Base-by-base conservation (phyloP, 176 grass and related monocot genomes). In the Zoysia pacifica region DNA sequence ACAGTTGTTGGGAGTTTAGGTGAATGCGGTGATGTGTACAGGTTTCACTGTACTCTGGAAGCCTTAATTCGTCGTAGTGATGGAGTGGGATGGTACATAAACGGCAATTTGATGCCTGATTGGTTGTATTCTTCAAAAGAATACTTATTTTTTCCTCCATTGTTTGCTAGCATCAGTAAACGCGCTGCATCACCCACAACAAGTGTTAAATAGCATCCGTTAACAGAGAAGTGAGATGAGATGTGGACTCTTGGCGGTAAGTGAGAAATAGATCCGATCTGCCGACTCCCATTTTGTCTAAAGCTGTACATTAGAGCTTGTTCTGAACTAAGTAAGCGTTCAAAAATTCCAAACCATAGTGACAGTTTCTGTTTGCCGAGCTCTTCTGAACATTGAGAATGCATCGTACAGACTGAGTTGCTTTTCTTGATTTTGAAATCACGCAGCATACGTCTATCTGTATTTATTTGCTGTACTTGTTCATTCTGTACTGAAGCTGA, bases 241-340 rank as follows among this genome's bases (percentile, higher is more conserved):
- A 19, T 18, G 61, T 20, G 53, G 19, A 62, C 44, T 52, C 39
- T 75, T 36, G 71, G 12, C 74, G 54, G n/a, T 2, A 37, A 70
- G 49, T 40, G 48, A 69, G 2, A 18, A 75, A 54, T 47, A 88
- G 54, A 85, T 81, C 72, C 38, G 77, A 65, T 85, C 49, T 89
- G 41, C 12, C 5, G 18, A 52, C 10, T 72, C 49, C 40, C 5
- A 10, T 79, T 35, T 15, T 19, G 39, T 53, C 52, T 5, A 19
- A 4, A 65, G 2, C 9, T 73, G 12, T 58, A n/a, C 12, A 58
- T 8, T 56, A 40, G 58, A 79, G 40, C 40, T 85, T 61, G 20
- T 81, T 12, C 47, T n/a, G 0, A 41, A 40, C 56, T 41, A 55
- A 50, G 16, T 65, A 70, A 40, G 55, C 15, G 65, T 58, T 69